These are phyloP conservation scores for Eremomyces bilateralis DNA, from an alignment of 495 filamentous ascomycete genomes.

Conservation along the genomic window DNA sequence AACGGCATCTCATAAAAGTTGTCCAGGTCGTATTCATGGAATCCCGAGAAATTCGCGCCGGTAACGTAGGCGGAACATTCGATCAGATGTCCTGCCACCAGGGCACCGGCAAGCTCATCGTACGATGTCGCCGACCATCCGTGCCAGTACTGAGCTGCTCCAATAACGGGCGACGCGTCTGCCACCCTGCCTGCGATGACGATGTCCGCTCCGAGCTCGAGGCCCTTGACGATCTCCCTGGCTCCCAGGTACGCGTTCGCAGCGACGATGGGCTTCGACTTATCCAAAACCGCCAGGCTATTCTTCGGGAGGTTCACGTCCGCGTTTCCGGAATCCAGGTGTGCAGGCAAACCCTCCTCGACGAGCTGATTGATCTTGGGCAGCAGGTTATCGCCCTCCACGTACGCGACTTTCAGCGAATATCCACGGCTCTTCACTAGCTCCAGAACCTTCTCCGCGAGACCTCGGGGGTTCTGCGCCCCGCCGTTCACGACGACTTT, in stretches of 20 bases:
- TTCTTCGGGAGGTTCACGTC: constrained; percentile 11
- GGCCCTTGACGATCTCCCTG: constrained; percentile 25
- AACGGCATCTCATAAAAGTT: constrained; percentile 30
- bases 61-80: constrained; percentile 34
- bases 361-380: constrained; percentile 10
- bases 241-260: constrained; percentile 26
- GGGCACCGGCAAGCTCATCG: constrained; percentile 28
- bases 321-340: constrained; percentile 19
- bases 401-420: constrained; percentile 23
- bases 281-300: constrained; percentile 12
- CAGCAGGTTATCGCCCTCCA: constrained; percentile 26
- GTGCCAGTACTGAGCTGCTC: constrained; percentile 28
- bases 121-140: constrained; percentile 23
- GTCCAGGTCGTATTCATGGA: constrained; percentile 22
- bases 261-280: constrained; percentile 11
- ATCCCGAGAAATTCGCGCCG: constrained; percentile 36
- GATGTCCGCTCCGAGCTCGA: constrained; percentile 32
- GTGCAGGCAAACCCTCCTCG: constrained; percentile 14
- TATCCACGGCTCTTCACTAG: constrained; percentile 14
- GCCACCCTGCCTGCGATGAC: constrained; percentile 34
- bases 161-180: constrained; percentile 32
- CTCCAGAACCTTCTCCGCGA: constrained; percentile 20
- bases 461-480: constrained; percentile 21
- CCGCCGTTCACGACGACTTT: constrained; percentile 27
- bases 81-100: constrained; percentile 36